A percentile compares a stretch with the other conserved stretches of the same genome.
These are phyloP conservation scores for Microcyclosporella mali DNA, from an alignment of 2,329 filamentous ascomycete species.

Conservation along the genomic window DNA sequence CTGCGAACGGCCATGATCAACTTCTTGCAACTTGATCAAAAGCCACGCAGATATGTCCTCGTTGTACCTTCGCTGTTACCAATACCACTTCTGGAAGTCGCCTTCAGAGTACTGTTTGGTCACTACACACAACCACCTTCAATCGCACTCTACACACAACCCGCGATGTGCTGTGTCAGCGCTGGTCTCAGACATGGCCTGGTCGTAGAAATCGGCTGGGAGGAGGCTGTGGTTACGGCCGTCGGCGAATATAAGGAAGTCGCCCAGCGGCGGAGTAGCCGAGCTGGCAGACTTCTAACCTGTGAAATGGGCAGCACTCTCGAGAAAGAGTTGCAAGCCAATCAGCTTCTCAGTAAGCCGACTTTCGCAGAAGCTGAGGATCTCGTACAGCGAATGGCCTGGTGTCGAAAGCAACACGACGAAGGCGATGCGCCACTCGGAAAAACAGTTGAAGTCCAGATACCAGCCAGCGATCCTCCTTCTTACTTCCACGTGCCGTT, in stretches of 20 bases:
- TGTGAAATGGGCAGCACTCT: conserved; percentile 63
- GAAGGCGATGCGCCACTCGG: conserved; percentile 6
- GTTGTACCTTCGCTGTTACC: conserved; percentile 73
- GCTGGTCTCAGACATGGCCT: conserved; percentile 82
- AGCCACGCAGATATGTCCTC: conserved; percentile 62
- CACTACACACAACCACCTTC: conserved; percentile 73
- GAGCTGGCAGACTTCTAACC: conserved; percentile 67
- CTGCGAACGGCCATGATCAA: conserved; percentile 77
- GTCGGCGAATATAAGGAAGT: conserved; percentile 90
- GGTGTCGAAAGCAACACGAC: conserved; percentile 52
- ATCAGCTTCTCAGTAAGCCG: conserved; percentile 27
- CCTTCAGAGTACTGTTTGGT: conserved; percentile 72
- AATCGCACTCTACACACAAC: conserved; percentile 71
- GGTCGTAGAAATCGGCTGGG: conserved; percentile 87
- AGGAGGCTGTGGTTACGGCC: conserved; percentile 76
- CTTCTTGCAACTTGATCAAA: conserved; percentile 65
- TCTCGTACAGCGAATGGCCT: conserved; percentile 65
- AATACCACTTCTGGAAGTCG: conserved; percentile 66
- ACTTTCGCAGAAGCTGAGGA: conserved; percentile 76
- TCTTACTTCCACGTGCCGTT: conserved; percentile 58
- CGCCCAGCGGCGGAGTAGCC: conserved; percentile 59
- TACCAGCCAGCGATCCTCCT: conserved; percentile 13
- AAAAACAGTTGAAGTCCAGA: conserved; percentile 21
- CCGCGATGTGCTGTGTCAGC: conserved; percentile 67
- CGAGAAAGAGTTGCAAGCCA: conserved; percentile 49